These are phyloP conservation scores for Tulasnella sp. DNA, from an alignment of 768 basidiomycete species.

Conservation along the genomic window DNA sequence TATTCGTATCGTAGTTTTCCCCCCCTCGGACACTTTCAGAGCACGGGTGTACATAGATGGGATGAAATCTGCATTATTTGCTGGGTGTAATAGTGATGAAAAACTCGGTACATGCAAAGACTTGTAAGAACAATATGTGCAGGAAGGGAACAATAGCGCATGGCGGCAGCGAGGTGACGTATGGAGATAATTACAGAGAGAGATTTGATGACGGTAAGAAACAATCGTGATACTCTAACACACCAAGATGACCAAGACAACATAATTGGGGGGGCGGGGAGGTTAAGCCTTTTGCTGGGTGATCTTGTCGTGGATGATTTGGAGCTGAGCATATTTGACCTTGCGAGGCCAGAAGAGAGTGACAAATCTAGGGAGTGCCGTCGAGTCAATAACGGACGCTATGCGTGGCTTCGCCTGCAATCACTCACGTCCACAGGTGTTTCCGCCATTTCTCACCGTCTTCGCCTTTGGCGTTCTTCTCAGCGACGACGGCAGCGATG, in stretches of 20 bases:
- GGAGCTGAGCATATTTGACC: conserved; percentile 87
- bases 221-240: neutral
- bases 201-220: neutral
- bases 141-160: neutral
- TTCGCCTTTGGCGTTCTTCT: conserved; percentile 74
- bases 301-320: conserved; percentile 94
- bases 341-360: conserved; percentile 98
- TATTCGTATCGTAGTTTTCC: neutral
- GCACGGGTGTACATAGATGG: neutral
- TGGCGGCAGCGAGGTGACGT: neutral
- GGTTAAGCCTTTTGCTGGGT: conserved; percentile 24
- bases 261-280: neutral
- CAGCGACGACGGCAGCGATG: conserved; percentile 76
- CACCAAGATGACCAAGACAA: neutral
- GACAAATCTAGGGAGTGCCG: conserved; percentile 61
- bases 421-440: conserved; percentile 92
- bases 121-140: neutral
- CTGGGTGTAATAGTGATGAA: neutral
- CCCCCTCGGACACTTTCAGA: neutral
- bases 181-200: conserved; percentile 3
- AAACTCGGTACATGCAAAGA: conserved; percentile 10
- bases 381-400: neutral
- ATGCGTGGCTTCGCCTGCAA: neutral
- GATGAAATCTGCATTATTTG: conserved; percentile 6
- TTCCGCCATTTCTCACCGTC: conserved; percentile 84